Base-by-base conservation (phyloP, 2,329 filamentous ascomycete species). In the Diaporthe citrichinensis region DNA sequence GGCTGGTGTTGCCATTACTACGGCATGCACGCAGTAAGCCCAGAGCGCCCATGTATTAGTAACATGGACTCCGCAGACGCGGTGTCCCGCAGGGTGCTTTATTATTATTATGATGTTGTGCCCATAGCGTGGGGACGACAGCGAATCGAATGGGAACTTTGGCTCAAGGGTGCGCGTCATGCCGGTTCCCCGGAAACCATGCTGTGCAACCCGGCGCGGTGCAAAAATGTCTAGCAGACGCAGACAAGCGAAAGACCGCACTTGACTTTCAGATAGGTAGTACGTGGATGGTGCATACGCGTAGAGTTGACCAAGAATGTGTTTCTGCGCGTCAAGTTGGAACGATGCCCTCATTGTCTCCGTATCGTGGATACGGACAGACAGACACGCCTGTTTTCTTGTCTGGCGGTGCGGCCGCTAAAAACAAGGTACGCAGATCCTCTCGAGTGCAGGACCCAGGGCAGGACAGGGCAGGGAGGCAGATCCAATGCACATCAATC, bases 351-450 rank as follows among this genome's bases (percentile, higher is more conserved):
- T 34, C 25, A 49, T 9, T 3, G 61, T 49, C 17, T 51, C 44
- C 20, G 62, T 39, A 15, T 31, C 12, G 44, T 44, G 17, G 44
- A 67, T 28, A 28, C 31, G 58, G 25, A n/a, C 28, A 14, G 44
- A 36, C 62, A 51, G 44, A 34, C 44, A 49, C 31, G 44, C 20
- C 59, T 62, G 15, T 44, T 62, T 39, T 36, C 28, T 51, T 36
- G 62, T n/a, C 31, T 25, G 28, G 62, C 61, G 61, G 41, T 36
- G 20, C 62, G 46, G 65, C 49, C 65, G 46, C 65, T 69, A 69
- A 69, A 69, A 69, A 69, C 65, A 69, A 69, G 65, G 65, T 69
- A 41, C 36, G 65, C 49, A 69, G 65, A 69, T 69, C 65, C 34
- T 28, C 49, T 41, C 28, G 34, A 68, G 28, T 12, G 62, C 62